Evolutionary conservation across 345 rosid species (phyloP).

Genomic region (Eucalyptus curtisii): DNA sequence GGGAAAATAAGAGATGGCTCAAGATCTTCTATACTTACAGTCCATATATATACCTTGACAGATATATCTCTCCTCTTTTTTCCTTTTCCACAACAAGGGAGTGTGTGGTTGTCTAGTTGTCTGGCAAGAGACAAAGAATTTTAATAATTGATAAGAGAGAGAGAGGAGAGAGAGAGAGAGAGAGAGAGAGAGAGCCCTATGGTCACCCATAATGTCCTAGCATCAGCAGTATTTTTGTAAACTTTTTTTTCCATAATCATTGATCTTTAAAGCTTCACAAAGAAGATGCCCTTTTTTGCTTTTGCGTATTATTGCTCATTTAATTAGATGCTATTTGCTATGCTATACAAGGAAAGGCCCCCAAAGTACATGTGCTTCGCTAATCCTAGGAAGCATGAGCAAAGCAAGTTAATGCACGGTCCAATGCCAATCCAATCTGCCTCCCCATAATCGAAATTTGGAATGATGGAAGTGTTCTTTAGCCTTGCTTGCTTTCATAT

Average conservation of each 20-base stretch:
- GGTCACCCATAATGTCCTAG: slow-evolving; percentile 16
- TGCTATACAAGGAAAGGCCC: neutral
- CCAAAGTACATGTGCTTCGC: neutral
- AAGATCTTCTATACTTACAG: neutral
- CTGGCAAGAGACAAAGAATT: slow-evolving; percentile 55
- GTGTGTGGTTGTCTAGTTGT: slow-evolving; percentile 35
- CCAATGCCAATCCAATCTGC: neutral
- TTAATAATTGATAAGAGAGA: slow-evolving; percentile 41
- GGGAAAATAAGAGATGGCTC: neutral
- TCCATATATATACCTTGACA: slow-evolving; percentile 4
- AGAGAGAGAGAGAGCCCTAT: slow-evolving; percentile 37
- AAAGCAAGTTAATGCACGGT: neutral
- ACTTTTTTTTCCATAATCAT: neutral
- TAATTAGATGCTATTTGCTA: neutral
- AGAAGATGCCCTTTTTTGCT: neutral
- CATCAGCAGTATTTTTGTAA: slow-evolving; percentile 14
- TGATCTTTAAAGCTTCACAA: neutral
- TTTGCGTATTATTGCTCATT: neutral
- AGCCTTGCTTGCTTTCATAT: neutral
- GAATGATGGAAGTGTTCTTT: neutral
- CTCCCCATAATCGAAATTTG: neutral
- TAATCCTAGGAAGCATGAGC: neutral
- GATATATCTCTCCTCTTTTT: slow-evolving; percentile 8
- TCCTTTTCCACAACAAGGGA: slow-evolving; percentile 7
- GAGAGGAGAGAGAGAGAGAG: neutral